Evolutionary conservation across 306 rosid genomes (phyloP).

Genomic region (Oxytropis ochrocephala): DNA sequence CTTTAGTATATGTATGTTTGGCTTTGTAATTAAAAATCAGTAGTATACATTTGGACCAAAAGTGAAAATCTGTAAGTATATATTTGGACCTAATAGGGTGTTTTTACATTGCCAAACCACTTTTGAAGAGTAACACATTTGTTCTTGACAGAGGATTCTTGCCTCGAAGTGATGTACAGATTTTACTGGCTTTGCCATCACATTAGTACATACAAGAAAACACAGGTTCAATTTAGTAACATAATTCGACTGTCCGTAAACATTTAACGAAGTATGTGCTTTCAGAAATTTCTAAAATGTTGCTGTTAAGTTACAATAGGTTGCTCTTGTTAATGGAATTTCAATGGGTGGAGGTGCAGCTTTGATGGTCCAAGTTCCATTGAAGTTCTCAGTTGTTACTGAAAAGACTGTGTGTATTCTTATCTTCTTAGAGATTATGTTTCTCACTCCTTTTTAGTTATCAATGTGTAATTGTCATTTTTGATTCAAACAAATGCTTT

Average conservation of each 20-base stretch:
- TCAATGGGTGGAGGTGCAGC: slow-evolving; percentile 98
- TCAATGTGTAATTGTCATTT: background rate
- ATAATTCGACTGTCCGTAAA: background rate
- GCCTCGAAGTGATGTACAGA: slow-evolving; percentile 84
- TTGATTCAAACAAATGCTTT: slow-evolving; percentile 13
- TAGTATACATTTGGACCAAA: too few species aligned
- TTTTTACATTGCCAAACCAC: background rate
- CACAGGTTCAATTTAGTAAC: slow-evolving; percentile 40
- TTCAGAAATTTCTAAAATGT: background rate
- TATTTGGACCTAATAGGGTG: background rate
- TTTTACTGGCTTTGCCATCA: slow-evolving; percentile 93
- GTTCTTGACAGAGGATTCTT: slow-evolving; percentile 66
- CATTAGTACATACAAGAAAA: slow-evolving; percentile 86
- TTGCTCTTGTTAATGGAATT: slow-evolving; percentile 83
- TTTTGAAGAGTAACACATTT: slow-evolving; percentile 1
- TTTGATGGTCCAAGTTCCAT: slow-evolving; percentile 73
- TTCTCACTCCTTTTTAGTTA: background rate
- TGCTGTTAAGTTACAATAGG: slow-evolving; percentile 39
- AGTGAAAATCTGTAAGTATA: too few species aligned
- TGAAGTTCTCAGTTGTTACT: slow-evolving; percentile 85
- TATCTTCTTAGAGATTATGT: slow-evolving; percentile 15
- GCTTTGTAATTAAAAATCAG: too few species aligned
- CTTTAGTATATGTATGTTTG: too few species aligned
- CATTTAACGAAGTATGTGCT: background rate
- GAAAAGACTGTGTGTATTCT: slow-evolving; percentile 73